Evolutionary conservation across 805 yeast genomes (phyloP), one percentile per base, ranked within the genome.

Genomic region (Cyberlindnera mississippiensis): DNA sequence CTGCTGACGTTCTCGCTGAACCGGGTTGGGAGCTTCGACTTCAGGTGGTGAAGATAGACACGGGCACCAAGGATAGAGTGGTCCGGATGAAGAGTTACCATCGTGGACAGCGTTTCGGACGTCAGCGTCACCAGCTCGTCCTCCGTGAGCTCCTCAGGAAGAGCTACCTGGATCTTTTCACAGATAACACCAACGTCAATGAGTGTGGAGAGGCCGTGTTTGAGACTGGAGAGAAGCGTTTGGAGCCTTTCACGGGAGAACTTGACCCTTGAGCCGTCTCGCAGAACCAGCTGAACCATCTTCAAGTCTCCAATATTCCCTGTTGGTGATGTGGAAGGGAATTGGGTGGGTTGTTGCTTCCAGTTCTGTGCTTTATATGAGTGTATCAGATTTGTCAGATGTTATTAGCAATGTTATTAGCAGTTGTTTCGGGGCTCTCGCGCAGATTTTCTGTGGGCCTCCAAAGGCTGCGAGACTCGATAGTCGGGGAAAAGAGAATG

Each of bases 81-180:
- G 68, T 93, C 98, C n/a, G 98, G 98, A 64, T 91, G 98, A 49
- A 86, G 78, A 11, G 98, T 91, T 45, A 97, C 89, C 96, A 93
- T 87, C 61, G 84, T 85, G 33, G 98, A 98, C 44, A 96, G 95
- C 28, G 96, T 89, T 67, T 93, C 99, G 33, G 98, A 97, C 37
- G 98, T 90, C 39, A 83, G 64, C 56, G 81, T 80, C 54, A 81
- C 89, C 46, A 85, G 69, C 64, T 93, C 97, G 47, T 35, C 41
- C 12, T 20, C 20, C 11, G 50, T 46, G 16, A 43, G 44, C 22
- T 35, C 45, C 11, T 38, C 47, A 20, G 50, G 47, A 8, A 43
- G 26, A 10, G 45, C 31, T 3, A n/a, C 5, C 15, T 38, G 24
- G 4, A 48, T 42, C 24, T 44, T 44, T n/a, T 32, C 12, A 5